phyloP scores from a whole-genome alignment of 164 flowering plant species.

The Litsea cubeba region DNA sequence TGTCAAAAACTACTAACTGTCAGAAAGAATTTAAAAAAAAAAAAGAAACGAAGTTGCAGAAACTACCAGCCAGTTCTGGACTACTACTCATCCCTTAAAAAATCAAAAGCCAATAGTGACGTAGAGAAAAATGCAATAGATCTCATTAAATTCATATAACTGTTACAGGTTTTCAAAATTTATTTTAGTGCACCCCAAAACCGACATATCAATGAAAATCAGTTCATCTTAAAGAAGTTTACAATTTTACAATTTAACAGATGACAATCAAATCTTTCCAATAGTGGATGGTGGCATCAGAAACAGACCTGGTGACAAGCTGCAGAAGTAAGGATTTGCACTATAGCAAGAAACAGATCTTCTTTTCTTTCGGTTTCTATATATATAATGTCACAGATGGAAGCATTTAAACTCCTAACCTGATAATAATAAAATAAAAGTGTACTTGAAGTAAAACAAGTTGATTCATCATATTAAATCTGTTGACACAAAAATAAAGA shows the following conservation, averaged over 20 bases:
- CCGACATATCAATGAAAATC: not conserved
- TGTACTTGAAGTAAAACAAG: slow-evolving; percentile 1
- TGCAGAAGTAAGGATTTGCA: slow-evolving; percentile 66
- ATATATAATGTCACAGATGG: slow-evolving; percentile 36
- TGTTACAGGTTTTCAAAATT: not conserved
- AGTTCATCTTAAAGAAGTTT: not conserved
- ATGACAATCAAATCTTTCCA: not conserved
- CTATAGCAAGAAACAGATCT: slow-evolving; percentile 53
- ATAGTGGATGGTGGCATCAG: not conserved
- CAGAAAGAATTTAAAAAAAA: not conserved
- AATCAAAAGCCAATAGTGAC: not conserved
- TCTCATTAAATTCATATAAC: not conserved
- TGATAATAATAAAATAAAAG: slow-evolving; percentile 26
- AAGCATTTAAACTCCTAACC: slow-evolving; percentile 50
- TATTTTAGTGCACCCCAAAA: not conserved
- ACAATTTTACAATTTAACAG: not conserved
- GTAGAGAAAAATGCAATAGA: not conserved
- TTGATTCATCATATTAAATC: not conserved
- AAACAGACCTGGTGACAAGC: slow-evolving; percentile 72
- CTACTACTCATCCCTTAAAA: not conserved
- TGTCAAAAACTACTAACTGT: not conserved
- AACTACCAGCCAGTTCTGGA: not conserved
- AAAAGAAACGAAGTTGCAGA: not conserved
- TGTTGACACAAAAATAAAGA: slow-evolving; percentile 1
- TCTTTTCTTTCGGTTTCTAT: slow-evolving; percentile 42